phyloP scores from a whole-genome alignment of 306 rosid species.

The Vigna angularis region DNA sequence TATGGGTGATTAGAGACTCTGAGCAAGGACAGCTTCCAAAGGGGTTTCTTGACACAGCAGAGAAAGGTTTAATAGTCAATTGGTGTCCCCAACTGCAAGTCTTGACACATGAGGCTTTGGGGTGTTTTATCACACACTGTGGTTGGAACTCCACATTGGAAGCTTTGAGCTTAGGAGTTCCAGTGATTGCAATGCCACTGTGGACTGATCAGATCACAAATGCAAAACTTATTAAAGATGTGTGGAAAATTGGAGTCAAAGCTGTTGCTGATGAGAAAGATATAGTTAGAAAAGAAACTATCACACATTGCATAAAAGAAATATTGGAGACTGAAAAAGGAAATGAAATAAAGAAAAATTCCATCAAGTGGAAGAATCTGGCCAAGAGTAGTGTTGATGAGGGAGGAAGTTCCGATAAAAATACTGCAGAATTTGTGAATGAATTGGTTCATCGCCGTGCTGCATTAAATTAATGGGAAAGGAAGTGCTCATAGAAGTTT shows the following conservation, averaged over 20 bases:
- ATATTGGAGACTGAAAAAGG: conserved; percentile 35
- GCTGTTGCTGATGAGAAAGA: conserved; percentile 40
- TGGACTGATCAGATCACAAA: conserved; percentile 40
- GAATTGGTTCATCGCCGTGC: conserved; percentile 8
- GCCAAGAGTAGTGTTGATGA: conserved; percentile 36
- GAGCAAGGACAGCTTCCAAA: conserved; percentile 27
- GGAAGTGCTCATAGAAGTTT: neutral
- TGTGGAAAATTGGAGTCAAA: conserved; percentile 37
- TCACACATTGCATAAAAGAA: conserved; percentile 34
- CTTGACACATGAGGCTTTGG: conserved; percentile 40
- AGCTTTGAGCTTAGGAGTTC: conserved; percentile 43
- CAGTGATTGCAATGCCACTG: conserved; percentile 43
- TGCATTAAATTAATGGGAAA: neutral
- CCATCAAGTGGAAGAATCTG: conserved; percentile 38
- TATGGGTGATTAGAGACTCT: conserved; percentile 41
- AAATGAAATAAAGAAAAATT: conserved; percentile 24
- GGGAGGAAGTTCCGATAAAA: conserved; percentile 43
- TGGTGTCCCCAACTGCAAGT: conserved; percentile 45
- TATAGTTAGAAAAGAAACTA: conserved; percentile 15
- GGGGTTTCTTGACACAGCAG: conserved; percentile 6
- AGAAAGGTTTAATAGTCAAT: conserved; percentile 30
- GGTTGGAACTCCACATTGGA: conserved; percentile 45
- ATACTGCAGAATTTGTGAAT: conserved; percentile 35
- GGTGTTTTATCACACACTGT: conserved; percentile 43
- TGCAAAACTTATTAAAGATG: conserved; percentile 32